phyloP scores from a whole-genome alignment of 495 filamentous ascomycete genomes.

The Trichocladium antarcticum region DNA sequence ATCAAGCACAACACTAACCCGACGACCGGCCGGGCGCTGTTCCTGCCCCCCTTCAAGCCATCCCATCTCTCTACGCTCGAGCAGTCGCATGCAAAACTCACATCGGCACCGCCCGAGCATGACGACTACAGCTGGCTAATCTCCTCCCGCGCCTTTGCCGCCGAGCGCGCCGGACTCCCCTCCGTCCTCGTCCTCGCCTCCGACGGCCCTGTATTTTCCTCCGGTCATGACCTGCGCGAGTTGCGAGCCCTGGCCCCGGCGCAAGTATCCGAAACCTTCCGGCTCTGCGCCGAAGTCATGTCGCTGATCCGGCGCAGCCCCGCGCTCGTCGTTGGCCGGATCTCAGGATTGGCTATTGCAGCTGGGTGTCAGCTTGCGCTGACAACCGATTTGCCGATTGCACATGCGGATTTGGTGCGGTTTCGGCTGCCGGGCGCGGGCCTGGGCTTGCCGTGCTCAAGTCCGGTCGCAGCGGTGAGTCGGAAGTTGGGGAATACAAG shows the following conservation, averaged over 20 bases:
- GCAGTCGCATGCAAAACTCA: not conserved
- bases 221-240: conserved; percentile 22
- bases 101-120: not conserved
- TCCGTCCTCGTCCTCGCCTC: conserved; percentile 20
- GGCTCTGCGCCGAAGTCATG: conserved; percentile 21
- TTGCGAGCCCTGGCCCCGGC: not conserved
- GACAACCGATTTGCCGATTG: conserved; percentile 17
- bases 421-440: conserved; percentile 18
- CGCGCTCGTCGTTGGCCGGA: conserved; percentile 11
- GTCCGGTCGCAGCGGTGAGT: conserved; percentile 14
- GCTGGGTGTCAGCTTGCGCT: conserved; percentile 24
- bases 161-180: conserved; percentile 7
- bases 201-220: conserved; percentile 19
- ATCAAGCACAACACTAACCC: conserved; percentile 16
- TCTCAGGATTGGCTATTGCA: conserved; percentile 19
- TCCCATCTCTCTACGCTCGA: conserved; percentile 4
- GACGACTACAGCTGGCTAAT: conserved; percentile 17
- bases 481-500: conserved; percentile 9
- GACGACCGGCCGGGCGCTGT: conserved; percentile 5
- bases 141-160: conserved; percentile 11
- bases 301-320: conserved; percentile 20
- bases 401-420: not conserved
- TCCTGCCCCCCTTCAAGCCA: conserved; percentile 20
- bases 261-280: conserved; percentile 15
- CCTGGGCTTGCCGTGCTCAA: conserved; percentile 23